Base-by-base conservation (phyloP, 192 early-diverging fungal genomes). In the Diversispora epigaea region DNA sequence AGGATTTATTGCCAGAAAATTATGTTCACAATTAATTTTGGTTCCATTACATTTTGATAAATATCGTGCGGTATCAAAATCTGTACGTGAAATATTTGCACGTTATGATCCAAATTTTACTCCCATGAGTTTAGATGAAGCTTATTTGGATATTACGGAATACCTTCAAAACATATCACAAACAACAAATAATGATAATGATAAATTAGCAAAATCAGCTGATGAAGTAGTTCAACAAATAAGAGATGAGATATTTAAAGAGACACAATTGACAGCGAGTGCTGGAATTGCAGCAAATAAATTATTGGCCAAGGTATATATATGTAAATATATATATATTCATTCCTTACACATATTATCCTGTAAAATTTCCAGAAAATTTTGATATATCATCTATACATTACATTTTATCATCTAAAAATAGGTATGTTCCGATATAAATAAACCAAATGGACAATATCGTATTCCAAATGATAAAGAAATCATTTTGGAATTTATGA, bases 381-480 rank as follows among this genome's bases (percentile, higher is more conserved):
- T 56, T 15, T 15, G 55, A 5, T 15, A 21, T 56, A 56, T 56
- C 55, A 56, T n/a, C 21, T 21, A 21, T 15, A 15, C 21, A n/a
- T 21, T 15, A 15, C 21, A n/a, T 21, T 21, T 32, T 32, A 32
- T 32, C 25, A 32, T 32, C 25, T 32, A 32, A 32, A 32, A 32
- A 32, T 32, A 32, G 25, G 25, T 88, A 14, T 86, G 84, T 66
- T 75, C 80, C 47, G 88, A 91, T 65, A 45, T 86, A n/a, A 87
- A 91, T 47, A 92, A 92, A 76, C 91, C 91, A 6, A 92, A 92
- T 76, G 91, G 91, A 0, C 91, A 92, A 74, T 84, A 79, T 64
- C 63, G 71, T 14, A 76, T 92, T n/a, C 71, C 78, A 46, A 83
- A 76, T 43, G 70, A 84, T 19, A 15, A 65, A 55, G 70, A 73